phyloP scores from a whole-genome alignment of 805 yeast genomes.

The Metschnikowia hibisci region DNA sequence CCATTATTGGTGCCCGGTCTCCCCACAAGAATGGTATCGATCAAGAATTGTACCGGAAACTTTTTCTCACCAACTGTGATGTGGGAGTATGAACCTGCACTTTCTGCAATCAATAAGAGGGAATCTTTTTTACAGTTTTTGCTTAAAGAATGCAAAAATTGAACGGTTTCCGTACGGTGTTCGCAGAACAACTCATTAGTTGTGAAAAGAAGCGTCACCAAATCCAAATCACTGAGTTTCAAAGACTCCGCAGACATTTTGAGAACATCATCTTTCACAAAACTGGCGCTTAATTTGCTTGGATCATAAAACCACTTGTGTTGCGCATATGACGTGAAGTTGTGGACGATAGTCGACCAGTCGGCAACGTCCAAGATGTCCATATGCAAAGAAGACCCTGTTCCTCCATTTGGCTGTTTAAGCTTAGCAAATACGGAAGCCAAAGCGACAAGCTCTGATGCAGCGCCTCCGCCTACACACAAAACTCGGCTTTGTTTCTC shows the following conservation, averaged over 20 bases:
- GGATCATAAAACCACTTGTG: slow-evolving; percentile 50
- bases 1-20: slow-evolving; percentile 40
- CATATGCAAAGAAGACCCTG: slow-evolving; percentile 38
- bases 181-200: slow-evolving; percentile 82
- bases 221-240: slow-evolving; percentile 26
- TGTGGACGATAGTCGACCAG: slow-evolving; percentile 56
- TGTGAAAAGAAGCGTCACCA: slow-evolving; percentile 76
- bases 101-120: slow-evolving; percentile 65
- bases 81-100: slow-evolving; percentile 88
- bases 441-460: slow-evolving; percentile 70
- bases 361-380: slow-evolving; percentile 73
- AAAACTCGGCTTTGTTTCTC: slow-evolving; percentile 39
- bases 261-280: slow-evolving; percentile 32
- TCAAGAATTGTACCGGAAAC: slow-evolving; percentile 78
- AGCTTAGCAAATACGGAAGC: slow-evolving; percentile 51
- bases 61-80: slow-evolving; percentile 69
- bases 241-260: slow-evolving; percentile 15
- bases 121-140: slow-evolving; percentile 52
- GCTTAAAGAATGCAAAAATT: slow-evolving; percentile 36
- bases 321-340: slow-evolving; percentile 42
- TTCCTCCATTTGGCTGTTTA: slow-evolving; percentile 32
- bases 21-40: slow-evolving; percentile 69
- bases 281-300: slow-evolving; percentile 26
- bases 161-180: slow-evolving; percentile 57
- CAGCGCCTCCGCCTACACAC: slow-evolving; percentile 88